A percentile compares a stretch with the other conserved stretches of the same genome.
Conservation (phyloP, 345 rosid species). For the Erysimum cheiranthoides region DNA sequence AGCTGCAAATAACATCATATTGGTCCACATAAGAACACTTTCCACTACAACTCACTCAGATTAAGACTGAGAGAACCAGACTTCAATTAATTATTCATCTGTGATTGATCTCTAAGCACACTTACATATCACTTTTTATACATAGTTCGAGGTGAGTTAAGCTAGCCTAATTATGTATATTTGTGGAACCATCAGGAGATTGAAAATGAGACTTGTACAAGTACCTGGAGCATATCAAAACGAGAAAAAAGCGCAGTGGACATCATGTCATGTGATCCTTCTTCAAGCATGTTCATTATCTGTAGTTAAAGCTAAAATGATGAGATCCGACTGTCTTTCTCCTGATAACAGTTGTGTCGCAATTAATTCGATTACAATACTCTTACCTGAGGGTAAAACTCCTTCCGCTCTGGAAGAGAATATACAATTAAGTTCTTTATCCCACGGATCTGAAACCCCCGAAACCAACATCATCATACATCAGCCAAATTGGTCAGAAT, state of each 20-base stretch:
- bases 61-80: too few relatives aligned
- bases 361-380: constrained; percentile 4
- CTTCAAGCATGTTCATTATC: constrained; percentile 90
- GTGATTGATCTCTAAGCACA: too few relatives aligned
- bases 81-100: too few relatives aligned
- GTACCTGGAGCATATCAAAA: constrained; percentile 76
- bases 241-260: constrained; percentile 79
- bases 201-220: constrained; percentile 9
- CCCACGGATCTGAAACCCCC: constrained; percentile 76
- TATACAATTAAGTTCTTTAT: constrained; percentile 75
- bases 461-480: constrained; percentile 3
- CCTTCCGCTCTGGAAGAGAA: constrained; percentile 92
- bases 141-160: not conserved
- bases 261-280: constrained; percentile 66
- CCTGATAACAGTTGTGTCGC: not conserved
- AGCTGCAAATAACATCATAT: constrained; percentile 52
- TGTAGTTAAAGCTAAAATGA: constrained; percentile 46
- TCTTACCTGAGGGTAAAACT: constrained; percentile 88
- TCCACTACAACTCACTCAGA: not conserved
- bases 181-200: not conserved
- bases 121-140: not conserved
- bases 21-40: constrained; percentile 2
- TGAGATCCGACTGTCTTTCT: constrained; percentile 19
- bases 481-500: not conserved
- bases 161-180: not conserved